Conservation (phyloP, 805 yeast species). For the Saturnispora gosingensis region DNA sequence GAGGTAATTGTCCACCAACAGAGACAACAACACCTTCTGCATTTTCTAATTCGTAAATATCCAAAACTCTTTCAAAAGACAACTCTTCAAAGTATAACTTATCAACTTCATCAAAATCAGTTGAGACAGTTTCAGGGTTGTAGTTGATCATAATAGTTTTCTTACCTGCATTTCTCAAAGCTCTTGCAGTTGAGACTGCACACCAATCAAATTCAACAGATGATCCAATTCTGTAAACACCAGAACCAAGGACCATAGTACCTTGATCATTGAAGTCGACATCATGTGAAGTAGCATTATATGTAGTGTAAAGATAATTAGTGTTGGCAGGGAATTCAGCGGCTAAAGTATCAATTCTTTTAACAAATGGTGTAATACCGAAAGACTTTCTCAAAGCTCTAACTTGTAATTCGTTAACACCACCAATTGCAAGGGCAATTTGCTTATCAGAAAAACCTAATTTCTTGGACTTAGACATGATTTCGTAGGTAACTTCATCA, state of each 20-base stretch:
- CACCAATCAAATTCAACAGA: constrained; percentile 99
- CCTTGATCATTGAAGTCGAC: constrained; percentile 85
- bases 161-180: constrained; percentile 74
- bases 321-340: constrained; percentile 99
- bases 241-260: constrained; percentile 92
- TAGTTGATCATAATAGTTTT: constrained; percentile 96
- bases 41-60: constrained; percentile 86
- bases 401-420: constrained; percentile 63
- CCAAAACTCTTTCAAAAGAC: constrained; percentile 92
- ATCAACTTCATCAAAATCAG: constrained; percentile 97
- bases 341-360: constrained; percentile 94
- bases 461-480: constrained; percentile 74
- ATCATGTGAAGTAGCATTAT: constrained; percentile 83
- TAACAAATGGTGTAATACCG: constrained; percentile 85
- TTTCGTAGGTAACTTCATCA: constrained; percentile 53
- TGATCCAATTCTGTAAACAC: constrained; percentile 98
- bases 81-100: constrained; percentile 93
- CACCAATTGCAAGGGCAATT: constrained; percentile 67
- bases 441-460: constrained; percentile 94
- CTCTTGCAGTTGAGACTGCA: constrained; percentile 94
- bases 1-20: constrained; percentile 97
- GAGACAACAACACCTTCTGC: constrained; percentile 90
- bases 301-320: constrained; percentile 91
- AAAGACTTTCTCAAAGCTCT: constrained; percentile 72
- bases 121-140: constrained; percentile 98